Conservation (phyloP, 345 rosid genomes). For the Pelargonium nanum region DNA sequence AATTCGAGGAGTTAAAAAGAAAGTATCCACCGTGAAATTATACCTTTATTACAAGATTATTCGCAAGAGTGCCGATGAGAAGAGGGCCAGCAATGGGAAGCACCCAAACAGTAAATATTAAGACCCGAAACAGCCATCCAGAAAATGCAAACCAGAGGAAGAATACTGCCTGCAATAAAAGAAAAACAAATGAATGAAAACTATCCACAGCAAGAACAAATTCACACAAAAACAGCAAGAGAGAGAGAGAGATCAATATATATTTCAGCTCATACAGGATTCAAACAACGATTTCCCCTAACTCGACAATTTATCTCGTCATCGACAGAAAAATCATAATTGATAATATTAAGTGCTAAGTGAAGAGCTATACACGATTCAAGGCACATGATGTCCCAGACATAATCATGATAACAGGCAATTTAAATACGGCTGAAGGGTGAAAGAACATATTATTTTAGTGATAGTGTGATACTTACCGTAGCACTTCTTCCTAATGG, state of each 20-base stretch:
- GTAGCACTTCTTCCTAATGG: slow-evolving; percentile 70
- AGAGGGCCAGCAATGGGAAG: slow-evolving; percentile 92
- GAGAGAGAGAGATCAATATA: background rate
- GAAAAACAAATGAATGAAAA: background rate
- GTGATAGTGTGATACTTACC: slow-evolving; percentile 34
- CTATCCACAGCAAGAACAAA: background rate
- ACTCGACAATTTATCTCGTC: background rate
- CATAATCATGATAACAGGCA: background rate
- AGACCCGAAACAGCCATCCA: slow-evolving; percentile 84
- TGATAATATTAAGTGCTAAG: background rate
- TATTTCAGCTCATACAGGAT: background rate
- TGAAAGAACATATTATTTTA: background rate
- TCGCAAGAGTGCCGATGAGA: slow-evolving; percentile 86
- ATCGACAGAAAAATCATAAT: background rate
- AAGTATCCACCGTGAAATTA: background rate
- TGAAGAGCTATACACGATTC: background rate
- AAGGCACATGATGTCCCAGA: no score
- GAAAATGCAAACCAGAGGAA: slow-evolving; percentile 91
- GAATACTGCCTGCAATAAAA: slow-evolving; percentile 50
- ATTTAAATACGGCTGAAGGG: background rate
- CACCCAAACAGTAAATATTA: slow-evolving; percentile 64
- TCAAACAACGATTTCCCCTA: background rate
- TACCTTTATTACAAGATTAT: slow-evolving; percentile 85
- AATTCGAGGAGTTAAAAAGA: background rate
- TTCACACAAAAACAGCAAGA: background rate